Evolutionary conservation across 2,329 filamentous ascomycete genomes (phyloP), one percentile per base, ranked within the genome.

Genomic region (Dactylellina sp.): DNA sequence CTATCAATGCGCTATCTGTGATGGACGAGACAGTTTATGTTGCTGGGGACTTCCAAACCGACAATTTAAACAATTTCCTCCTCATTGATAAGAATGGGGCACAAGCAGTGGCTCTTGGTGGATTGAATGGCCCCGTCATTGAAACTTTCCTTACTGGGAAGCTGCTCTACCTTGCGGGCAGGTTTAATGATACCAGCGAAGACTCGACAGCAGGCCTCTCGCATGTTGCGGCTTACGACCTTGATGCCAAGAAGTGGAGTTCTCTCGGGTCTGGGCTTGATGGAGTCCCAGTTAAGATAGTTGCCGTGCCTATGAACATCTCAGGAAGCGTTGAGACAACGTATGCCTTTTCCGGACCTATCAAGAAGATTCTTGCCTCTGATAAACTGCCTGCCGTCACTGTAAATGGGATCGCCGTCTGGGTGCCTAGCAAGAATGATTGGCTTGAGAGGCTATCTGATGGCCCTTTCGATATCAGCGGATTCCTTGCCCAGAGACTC

Each of bases 231-330:
- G 84, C 89, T 7, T 98, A 92, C 80, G 88, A 93, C 75, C 87
- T 86, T 2, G 81, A 85, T 14, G 86, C 86, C 71, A 87, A 91
- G 76, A 81, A 85, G 25, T 99, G 94, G 95, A 84, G 83, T 52
- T 81, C 94, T 1, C 85, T 99, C 5, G 95, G 95, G 44, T 90
- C 89, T 35, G 95, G 95, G 71, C 89, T 99, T 32, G 88, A 96
- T 79, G 95, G 93, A 18, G 84, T 84, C 5, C 93, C 98, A 14
- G 83, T 85, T 57, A 86, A 87, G 56, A 88, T 97, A 63, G 90
- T 96, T 16, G 87, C 91, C 0, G 85, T 98, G 78, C 85, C 86
- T 12, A 83, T 98, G 79, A 98, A 97, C 80, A 82, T 96, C 28
- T 93, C 90, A 0, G 85, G 87, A 39, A 84, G 84, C 16, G 86